These are phyloP conservation scores for Trametes sanguinea DNA, from an alignment of 768 basidiomycete genomes.

Conservation along the genomic window DNA sequence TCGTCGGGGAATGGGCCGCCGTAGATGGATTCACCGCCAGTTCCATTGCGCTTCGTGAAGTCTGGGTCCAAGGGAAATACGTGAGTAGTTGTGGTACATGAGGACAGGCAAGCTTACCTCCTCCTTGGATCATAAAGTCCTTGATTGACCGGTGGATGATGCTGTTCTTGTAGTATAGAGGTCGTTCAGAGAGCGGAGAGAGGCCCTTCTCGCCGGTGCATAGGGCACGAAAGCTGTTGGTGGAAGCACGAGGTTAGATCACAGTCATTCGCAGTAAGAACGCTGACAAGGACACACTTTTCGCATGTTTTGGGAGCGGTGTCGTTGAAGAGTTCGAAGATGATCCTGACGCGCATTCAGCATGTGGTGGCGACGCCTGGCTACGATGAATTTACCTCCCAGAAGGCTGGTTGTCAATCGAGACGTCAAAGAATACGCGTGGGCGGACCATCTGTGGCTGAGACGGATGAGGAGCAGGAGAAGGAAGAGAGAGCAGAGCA, in stretches of 20 bases:
- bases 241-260: background rate
- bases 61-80: conserved; percentile 41
- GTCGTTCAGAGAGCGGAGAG: conserved; percentile 59
- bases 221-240: conserved; percentile 73
- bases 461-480: background rate
- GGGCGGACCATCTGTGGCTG: conserved; percentile 47
- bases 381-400: conserved; percentile 50
- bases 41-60: conserved; percentile 78
- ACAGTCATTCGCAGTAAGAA: background rate
- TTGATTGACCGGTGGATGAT: conserved; percentile 79
- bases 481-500: too few species aligned
- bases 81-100: background rate
- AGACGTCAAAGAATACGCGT: conserved; percentile 71
- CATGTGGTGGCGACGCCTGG: background rate
- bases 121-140: conserved; percentile 80
- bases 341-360: conserved; percentile 44
- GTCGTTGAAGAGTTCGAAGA: conserved; percentile 78
- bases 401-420: conserved; percentile 46
- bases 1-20: conserved; percentile 78
- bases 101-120: conserved; percentile 46
- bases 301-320: conserved; percentile 73
- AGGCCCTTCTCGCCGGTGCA: conserved; percentile 86
- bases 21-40: conserved; percentile 83
- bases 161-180: conserved; percentile 81
- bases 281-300: conserved; percentile 54